A percentile compares a stretch with the other conserved stretches of the same genome.
phyloP scores from a whole-genome alignment of 1,284 basidiomycete genomes.

The Tilletia indica region DNA sequence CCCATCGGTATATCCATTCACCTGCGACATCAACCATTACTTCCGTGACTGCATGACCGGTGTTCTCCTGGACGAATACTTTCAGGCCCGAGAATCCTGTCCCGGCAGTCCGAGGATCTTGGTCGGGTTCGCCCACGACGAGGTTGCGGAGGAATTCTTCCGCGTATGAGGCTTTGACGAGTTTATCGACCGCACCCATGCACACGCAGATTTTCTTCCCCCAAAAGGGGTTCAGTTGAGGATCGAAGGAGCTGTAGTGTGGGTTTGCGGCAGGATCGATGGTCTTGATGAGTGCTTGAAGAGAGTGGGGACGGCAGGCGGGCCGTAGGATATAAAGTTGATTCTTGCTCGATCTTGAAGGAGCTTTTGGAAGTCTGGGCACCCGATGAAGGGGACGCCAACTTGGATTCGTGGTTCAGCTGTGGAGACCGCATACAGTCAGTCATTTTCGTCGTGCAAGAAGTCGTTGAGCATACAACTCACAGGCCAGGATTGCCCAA shows the following conservation, averaged over 20 bases:
- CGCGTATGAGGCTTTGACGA: conserved; percentile 48
- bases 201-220: conserved; percentile 52
- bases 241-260: conserved; percentile 32
- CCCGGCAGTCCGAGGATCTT: conserved; percentile 16
- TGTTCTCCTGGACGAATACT: conserved; percentile 32
- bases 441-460: not conserved
- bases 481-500: conserved; percentile 65
- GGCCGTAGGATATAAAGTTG: conserved; percentile 41
- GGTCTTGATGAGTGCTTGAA: conserved; percentile 38
- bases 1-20: conserved; percentile 46
- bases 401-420: conserved; percentile 68
- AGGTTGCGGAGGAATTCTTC: conserved; percentile 42
- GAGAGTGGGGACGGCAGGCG: conserved; percentile 42
- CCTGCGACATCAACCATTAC: conserved; percentile 47
- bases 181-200: conserved; percentile 44
- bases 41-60: conserved; percentile 45
- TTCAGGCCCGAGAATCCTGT: conserved; percentile 28
- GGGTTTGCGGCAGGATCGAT: conserved; percentile 43
- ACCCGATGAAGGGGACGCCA: conserved; percentile 73
- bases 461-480: conserved; percentile 8
- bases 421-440: conserved; percentile 13
- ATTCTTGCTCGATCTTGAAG: conserved; percentile 40
- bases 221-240: conserved; percentile 28
- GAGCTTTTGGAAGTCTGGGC: conserved; percentile 66
- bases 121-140: conserved; percentile 36